Evolutionary conservation across 2,329 filamentous ascomycete species (phyloP), one percentile per base, ranked within the genome.

Genomic region (Colletotrichum scovillei): DNA sequence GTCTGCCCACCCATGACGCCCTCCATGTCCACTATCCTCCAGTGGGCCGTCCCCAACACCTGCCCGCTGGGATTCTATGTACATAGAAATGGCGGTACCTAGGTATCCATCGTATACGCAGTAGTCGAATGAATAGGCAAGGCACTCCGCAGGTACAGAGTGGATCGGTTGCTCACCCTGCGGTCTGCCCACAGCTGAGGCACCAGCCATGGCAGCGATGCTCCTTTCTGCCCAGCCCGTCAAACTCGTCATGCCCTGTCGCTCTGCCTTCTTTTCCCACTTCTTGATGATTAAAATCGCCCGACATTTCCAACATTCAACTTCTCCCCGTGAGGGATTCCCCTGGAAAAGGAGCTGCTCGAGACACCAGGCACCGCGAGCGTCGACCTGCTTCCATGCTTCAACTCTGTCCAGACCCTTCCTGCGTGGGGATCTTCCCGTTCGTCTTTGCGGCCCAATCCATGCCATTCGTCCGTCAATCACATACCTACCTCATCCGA

Each of bases 321-420:
- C 24, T 42, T 14, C 35, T 22, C 35, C 16, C 53, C 57, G 38
- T 42, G 58, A 63, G 64, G 46, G 12, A 12, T 28, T 63, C 52
- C 58, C 65, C 35, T 63, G 69, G 22, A 30, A 2, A 16, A 24
- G 32, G 3, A 22, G 38, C 30, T 32, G 35, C 58, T 38, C 65
- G 30, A 30, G 56, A 56, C 49, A 62, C 66, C 26, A 46, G 28
- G 42, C 59, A 63, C 69, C 53, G 30, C 58, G 46, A 22, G 57
- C 46, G 57, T 49, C 53, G 30, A 28, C 58, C 38, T 22, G 24
- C 30, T 28, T 55, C 14, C 46, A 22, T 49, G 46, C 55, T 53
- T 64, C 49, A 38, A 55, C 30, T 14, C 46, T 38, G 19, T n/a
- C 42, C 42, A 49, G 42, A n/a, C 46, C 30, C 49, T 53, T 22